A percentile compares a stretch with the other conserved stretches of the same genome.
These are phyloP conservation scores for Polychaeton citri DNA, from an alignment of 2,329 filamentous ascomycete genomes.

Conservation along the genomic window DNA sequence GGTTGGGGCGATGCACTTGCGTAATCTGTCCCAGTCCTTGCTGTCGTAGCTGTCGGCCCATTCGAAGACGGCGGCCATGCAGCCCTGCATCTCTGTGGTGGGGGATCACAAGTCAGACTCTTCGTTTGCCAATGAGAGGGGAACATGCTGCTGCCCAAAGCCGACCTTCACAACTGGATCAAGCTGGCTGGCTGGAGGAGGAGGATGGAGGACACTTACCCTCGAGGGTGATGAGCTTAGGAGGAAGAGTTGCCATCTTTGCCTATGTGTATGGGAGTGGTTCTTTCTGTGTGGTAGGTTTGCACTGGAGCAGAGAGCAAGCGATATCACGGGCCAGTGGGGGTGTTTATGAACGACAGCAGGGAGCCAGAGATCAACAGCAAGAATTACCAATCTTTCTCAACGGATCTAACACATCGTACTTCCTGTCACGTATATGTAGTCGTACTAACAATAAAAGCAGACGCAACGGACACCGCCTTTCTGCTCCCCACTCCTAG, in stretches of 20 bases:
- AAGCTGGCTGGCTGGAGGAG: too few relatives aligned
- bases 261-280: not conserved
- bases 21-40: constrained; percentile 50
- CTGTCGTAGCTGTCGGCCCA: constrained; percentile 55
- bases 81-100: constrained; percentile 23
- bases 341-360: too few relatives aligned
- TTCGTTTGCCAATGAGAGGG: not conserved
- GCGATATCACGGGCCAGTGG: too few relatives aligned
- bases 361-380: too few relatives aligned
- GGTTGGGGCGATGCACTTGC: constrained; percentile 50
- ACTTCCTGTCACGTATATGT: too few relatives aligned
- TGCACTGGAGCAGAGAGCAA: too few relatives aligned
- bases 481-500: not conserved
- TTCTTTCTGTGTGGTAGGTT: too few relatives aligned
- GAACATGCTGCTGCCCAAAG: constrained; percentile 1
- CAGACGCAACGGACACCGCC: not conserved
- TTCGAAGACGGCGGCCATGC: constrained; percentile 37
- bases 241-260: constrained; percentile 5
- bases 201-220: constrained; percentile 14
- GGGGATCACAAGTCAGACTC: too few relatives aligned
- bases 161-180: too few relatives aligned
- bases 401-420: too few relatives aligned
- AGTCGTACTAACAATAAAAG: too few relatives aligned
- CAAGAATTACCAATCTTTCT: too few relatives aligned
- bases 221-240: constrained; percentile 20